phyloP scores from a whole-genome alignment of 2,329 filamentous ascomycete species.

The Sporothrix brunneoviolacea region DNA sequence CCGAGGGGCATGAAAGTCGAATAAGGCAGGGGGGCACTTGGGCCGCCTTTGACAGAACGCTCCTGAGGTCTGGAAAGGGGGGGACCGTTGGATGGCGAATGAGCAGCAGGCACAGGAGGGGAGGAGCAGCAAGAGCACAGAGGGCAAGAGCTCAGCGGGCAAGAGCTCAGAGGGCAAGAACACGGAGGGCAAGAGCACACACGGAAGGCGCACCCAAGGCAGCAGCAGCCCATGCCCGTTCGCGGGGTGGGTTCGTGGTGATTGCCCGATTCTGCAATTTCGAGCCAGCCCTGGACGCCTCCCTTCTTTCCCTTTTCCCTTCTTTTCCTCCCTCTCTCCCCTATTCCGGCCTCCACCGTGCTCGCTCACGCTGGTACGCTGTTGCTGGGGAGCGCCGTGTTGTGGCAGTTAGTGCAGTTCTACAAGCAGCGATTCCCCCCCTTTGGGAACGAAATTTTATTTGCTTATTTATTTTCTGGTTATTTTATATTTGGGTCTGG shows the following conservation, averaged over 20 bases:
- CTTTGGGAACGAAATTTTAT: not conserved
- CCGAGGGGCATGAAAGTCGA: constrained; percentile 3
- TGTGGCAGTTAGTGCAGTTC: not conserved
- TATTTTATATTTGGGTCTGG: not conserved
- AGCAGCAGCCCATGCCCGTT: not conserved
- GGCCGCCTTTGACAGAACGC: not conserved
- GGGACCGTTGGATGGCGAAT: constrained; percentile 1
- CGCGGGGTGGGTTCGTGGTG: not conserved
- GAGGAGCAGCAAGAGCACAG: not conserved
- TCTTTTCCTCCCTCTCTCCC: constrained; percentile 2
- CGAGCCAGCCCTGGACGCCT: not conserved
- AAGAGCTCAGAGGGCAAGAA: no score
- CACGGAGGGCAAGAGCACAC: no score
- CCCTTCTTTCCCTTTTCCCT: not conserved
- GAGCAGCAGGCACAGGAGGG: not conserved
- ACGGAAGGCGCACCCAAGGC: not conserved
- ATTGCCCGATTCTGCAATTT: constrained; percentile 5
- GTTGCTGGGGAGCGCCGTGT: constrained; percentile 5
- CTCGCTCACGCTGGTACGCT: constrained; percentile 6
- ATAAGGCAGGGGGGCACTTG: constrained; percentile 10
- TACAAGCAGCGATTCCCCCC: not conserved
- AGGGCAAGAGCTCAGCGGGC: no score
- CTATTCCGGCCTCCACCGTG: constrained; percentile 11
- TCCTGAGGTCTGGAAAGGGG: not conserved
- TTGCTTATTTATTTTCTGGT: not conserved